Conservation (phyloP, 2,329 filamentous ascomycete genomes). For the Colletotrichum somersetense region DNA sequence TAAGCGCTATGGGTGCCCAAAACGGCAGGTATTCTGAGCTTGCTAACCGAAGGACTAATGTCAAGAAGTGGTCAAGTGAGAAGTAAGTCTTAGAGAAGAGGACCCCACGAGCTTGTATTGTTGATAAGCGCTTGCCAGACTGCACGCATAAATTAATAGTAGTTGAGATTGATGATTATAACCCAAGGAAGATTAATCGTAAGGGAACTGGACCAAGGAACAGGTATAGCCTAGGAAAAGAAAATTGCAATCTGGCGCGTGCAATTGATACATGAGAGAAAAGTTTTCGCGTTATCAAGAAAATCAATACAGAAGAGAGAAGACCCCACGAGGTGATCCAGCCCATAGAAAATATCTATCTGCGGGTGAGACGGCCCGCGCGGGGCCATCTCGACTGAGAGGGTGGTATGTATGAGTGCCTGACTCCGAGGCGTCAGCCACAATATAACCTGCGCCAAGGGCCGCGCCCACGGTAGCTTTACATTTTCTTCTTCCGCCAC, state of each 20-base stretch:
- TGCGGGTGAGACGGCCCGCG: too few relatives aligned
- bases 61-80: not conserved
- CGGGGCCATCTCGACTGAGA: too few relatives aligned
- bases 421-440: constrained; percentile 1
- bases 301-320: not conserved
- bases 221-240: not conserved
- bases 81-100: not conserved
- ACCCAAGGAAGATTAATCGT: not conserved
- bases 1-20: not conserved
- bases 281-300: not conserved
- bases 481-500: constrained; percentile 6
- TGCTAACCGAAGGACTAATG: constrained; percentile 2
- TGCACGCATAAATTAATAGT: not conserved
- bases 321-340: not conserved
- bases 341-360: too few relatives aligned
- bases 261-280: not conserved
- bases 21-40: constrained; percentile 3
- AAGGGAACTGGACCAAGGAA: not conserved
- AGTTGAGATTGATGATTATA: not conserved
- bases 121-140: not conserved
- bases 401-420: too few relatives aligned
- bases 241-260: not conserved
- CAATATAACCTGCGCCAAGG: constrained; percentile 20
- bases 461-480: not conserved
- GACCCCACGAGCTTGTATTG: not conserved